Conservation (phyloP, 306 rosid species). For the Pyrus bretschneideri region DNA sequence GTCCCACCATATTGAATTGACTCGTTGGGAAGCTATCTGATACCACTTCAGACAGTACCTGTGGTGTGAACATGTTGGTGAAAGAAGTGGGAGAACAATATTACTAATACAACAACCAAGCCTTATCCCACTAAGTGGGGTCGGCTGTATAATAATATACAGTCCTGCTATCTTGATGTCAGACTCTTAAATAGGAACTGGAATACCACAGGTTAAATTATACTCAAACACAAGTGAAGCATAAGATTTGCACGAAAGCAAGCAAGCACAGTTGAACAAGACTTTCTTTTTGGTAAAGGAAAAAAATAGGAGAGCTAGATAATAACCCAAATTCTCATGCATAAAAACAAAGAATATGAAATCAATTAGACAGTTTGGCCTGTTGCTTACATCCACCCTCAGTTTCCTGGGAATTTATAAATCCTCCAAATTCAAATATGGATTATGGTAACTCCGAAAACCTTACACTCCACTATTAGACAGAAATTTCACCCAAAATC, state of each 20-base stretch:
- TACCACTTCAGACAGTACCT: conserved; percentile 92
- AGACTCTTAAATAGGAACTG: background rate
- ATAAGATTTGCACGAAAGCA: background rate
- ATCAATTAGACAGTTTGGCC: background rate
- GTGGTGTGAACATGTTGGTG: conserved; percentile 5
- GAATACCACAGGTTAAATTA: background rate
- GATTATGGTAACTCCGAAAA: background rate
- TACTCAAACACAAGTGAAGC: background rate
- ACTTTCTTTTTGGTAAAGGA: no score
- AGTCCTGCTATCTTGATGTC: no score
- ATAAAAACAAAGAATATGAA: background rate
- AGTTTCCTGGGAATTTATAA: background rate
- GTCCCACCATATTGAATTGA: conserved; percentile 83
- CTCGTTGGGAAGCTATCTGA: conserved; percentile 72
- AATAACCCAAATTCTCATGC: background rate
- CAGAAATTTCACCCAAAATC: background rate
- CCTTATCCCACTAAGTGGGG: no score
- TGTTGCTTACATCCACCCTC: background rate
- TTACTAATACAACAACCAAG: background rate
- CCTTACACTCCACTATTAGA: background rate
- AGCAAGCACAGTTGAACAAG: background rate
- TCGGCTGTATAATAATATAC: background rate
- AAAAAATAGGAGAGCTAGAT: background rate
- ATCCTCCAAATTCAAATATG: background rate
- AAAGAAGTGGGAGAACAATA: background rate